Base-by-base conservation (phyloP, 2,329 filamentous ascomycete genomes). In the Cordyceps cicadae region DNA sequence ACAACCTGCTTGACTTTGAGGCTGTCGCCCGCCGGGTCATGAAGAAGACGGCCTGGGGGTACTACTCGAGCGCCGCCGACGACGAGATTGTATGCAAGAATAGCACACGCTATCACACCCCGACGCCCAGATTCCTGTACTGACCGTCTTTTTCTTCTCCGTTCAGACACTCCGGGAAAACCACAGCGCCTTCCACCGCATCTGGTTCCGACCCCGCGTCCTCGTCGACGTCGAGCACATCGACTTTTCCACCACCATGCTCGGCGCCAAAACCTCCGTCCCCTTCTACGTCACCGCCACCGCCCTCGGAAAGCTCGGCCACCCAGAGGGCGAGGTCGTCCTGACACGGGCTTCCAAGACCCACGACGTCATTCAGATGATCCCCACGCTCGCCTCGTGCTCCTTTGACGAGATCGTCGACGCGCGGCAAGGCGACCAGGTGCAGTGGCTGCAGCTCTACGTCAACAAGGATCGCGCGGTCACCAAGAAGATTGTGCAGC, bases 211-310 rank as follows among this genome's bases (percentile, higher is more conserved):
- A 24, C 94, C 94, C 3, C 87, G 87, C 64, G 79, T 99, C 60
- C 86, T 99, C 60, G 85, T 96, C 58, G 88, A 99, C 70, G 94
- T 99, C 41, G 89, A 92, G 72, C 82, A 89, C 24, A 83, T 99
- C 63, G 90, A 97, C 73, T 86, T 89, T 71, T 86, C 85, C 41
- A 97, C 92, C 26, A 96, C 89, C 2, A 97, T 99, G 93, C 87
- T 99, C 19, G 93, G 92, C 65, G 87, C 87, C 41, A 92, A 89
- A 71, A 85, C 86, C 64, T 84, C 87, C 64, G 89, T 95, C 53
- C 94, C 94, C 24, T 95, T 97, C 77, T 99, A 99, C 76, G 88
- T 99, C 21, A 97, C 94, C 1, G 94, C 94, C 50, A 97, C 94
- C 7, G 94, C 94, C 0, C 83, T 99, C 8, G 94, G 94, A 67